Evolutionary conservation across 2,329 filamentous ascomycete species (phyloP).

Genomic region (Lachnum nothofagi): DNA sequence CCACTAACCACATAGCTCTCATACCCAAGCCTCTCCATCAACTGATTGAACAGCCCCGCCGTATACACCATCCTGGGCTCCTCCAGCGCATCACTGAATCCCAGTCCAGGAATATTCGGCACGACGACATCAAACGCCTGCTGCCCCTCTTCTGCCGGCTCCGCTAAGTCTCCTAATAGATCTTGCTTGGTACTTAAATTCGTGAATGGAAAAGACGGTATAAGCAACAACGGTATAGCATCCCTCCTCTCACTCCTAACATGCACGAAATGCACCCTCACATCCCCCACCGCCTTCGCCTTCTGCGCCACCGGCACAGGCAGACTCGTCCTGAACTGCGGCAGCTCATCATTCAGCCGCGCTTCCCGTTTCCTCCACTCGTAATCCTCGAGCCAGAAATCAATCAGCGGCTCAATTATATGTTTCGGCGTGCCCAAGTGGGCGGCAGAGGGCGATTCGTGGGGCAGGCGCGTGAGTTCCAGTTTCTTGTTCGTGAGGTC

Average conservation of each 20-base stretch:
- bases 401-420: slow-evolving; percentile 58
- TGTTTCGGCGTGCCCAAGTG: slow-evolving; percentile 51
- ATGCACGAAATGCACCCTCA: slow-evolving; percentile 61
- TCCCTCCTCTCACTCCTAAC: slow-evolving; percentile 46
- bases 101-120: slow-evolving; percentile 60
- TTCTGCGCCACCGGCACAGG: slow-evolving; percentile 27
- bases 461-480: slow-evolving; percentile 59
- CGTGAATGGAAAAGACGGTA: slow-evolving; percentile 61
- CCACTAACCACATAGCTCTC: slow-evolving; percentile 53
- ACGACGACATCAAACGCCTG: slow-evolving; percentile 60
- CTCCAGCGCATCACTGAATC: slow-evolving; percentile 59
- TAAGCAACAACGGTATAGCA: slow-evolving; percentile 58
- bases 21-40: slow-evolving; percentile 60
- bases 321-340: slow-evolving; percentile 59
- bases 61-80: slow-evolving; percentile 43
- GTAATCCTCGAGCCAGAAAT: slow-evolving; percentile 64
- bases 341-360: slow-evolving; percentile 51
- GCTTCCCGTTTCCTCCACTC: slow-evolving; percentile 58
- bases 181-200: slow-evolving; percentile 49
- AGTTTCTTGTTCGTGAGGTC: slow-evolving; percentile 64
- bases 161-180: background rate
- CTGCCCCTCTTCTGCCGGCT: slow-evolving; percentile 31
- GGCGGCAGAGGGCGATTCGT: slow-evolving; percentile 48
- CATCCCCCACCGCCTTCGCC: background rate
- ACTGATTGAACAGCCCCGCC: slow-evolving; percentile 49